Conservation (phyloP, 1,284 basidiomycete genomes). For the Hemileia vastatrix region DNA sequence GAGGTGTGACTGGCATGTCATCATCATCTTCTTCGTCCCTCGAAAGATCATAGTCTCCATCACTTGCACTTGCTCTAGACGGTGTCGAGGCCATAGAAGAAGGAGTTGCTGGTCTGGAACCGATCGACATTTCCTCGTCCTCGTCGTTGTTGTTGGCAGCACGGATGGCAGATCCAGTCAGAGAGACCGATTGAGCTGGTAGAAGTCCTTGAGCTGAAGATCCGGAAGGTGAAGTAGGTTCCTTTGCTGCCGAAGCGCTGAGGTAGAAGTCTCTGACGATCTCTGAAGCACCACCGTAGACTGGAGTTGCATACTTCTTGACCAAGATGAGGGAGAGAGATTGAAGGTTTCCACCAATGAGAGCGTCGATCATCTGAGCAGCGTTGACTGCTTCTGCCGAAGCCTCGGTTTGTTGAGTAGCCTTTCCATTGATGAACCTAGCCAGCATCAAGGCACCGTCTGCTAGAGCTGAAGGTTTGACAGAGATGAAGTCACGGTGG, state of each 20-base stretch:
- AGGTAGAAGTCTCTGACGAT: conserved; percentile 39
- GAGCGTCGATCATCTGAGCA: conserved; percentile 71
- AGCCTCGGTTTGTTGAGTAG: conserved; percentile 52
- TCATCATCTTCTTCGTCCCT: conserved; percentile 24
- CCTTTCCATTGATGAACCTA: conserved; percentile 70
- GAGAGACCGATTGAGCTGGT: conserved; percentile 28
- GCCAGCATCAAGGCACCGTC: conserved; percentile 78
- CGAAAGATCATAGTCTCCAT: conserved; percentile 10
- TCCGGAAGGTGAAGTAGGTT: conserved; percentile 23
- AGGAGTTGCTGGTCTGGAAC: conserved; percentile 34
- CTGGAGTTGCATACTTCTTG: conserved; percentile 65
- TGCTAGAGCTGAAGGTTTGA: conserved; percentile 75
- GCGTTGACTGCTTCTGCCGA: conserved; percentile 53
- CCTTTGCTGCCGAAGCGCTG: conserved; percentile 21
- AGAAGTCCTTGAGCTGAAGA: conserved; percentile 26
- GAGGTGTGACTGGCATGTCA: conserved; percentile 41
- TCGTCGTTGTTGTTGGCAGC: conserved; percentile 29
- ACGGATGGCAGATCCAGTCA: background rate
- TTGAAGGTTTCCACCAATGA: conserved; percentile 72
- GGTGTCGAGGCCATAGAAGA: conserved; percentile 40
- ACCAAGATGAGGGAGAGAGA: conserved; percentile 84
- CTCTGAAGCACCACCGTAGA: conserved; percentile 35
- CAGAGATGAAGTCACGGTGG: conserved; percentile 85
- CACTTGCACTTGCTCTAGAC: conserved; percentile 23
- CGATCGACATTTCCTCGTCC: conserved; percentile 30